These are phyloP conservation scores for Rhodotorula toruloides DNA, from an alignment of 768 basidiomycete genomes.

Conservation along the genomic window DNA sequence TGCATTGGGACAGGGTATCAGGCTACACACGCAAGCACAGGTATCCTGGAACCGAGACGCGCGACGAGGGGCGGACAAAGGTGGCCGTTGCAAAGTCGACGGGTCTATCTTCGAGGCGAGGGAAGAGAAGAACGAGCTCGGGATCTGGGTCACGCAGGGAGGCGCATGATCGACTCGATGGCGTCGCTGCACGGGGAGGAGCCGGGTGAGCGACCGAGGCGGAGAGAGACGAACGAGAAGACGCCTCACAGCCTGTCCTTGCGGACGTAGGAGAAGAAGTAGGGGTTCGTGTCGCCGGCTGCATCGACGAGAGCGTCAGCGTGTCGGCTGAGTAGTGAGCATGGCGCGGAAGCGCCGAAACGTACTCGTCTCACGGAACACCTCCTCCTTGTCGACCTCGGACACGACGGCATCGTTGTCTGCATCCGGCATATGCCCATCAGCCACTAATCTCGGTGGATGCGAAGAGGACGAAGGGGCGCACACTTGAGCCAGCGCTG, in stretches of 20 bases:
- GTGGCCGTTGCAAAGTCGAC: too few species aligned
- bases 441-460: neutral
- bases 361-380: conserved; percentile 70
- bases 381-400: conserved; percentile 69
- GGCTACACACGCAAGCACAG: too few species aligned
- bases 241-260: conserved; percentile 36
- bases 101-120: too few species aligned
- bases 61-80: too few species aligned
- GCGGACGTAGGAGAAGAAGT: conserved; percentile 48
- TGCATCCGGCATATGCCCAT: neutral
- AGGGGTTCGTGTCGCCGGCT: conserved; percentile 44
- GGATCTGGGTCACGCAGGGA: neutral
- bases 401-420: conserved; percentile 84
- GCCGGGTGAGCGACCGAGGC: too few species aligned
- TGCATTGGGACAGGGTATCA: too few species aligned
- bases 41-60: too few species aligned
- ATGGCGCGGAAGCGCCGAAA: neutral
- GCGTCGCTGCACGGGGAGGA: conserved; percentile 3
- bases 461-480: neutral
- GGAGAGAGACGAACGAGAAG: too few species aligned
- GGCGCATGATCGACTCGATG: conserved; percentile 27
- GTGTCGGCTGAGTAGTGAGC: too few species aligned
- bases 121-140: too few species aligned
- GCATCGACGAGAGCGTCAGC: neutral
- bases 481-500: conserved; percentile 70